These are phyloP conservation scores for Petasospora rhodanensis DNA, from an alignment of 1,139 yeast genomes.

Conservation along the genomic window DNA sequence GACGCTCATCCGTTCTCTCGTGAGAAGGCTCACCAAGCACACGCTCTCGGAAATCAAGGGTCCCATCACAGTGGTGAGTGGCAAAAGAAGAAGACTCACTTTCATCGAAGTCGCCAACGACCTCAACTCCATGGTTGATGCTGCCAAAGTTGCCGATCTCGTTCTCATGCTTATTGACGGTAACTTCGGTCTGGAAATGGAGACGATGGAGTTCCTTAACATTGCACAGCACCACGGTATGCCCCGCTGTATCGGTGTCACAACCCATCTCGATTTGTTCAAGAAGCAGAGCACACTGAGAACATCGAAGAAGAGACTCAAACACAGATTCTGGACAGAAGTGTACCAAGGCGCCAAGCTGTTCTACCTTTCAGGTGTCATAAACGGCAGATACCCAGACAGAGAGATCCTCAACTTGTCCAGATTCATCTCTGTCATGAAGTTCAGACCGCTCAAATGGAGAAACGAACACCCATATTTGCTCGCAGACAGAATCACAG, in stretches of 20 bases:
- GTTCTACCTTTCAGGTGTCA: constrained; percentile 90
- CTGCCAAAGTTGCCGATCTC: constrained; percentile 92
- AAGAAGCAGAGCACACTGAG: constrained; percentile 85
- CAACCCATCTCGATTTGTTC: constrained; percentile 93
- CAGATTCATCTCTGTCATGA: constrained; percentile 94
- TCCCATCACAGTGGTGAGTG: constrained; percentile 96
- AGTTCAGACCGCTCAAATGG: constrained; percentile 97
- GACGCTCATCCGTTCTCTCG: constrained; percentile 84
- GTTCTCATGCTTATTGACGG: constrained; percentile 91
- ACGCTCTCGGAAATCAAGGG: constrained; percentile 84
- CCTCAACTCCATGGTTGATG: constrained; percentile 91
- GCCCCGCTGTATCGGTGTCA: constrained; percentile 94
- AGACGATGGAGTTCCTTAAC: constrained; percentile 97
- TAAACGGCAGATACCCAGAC: constrained; percentile 97
- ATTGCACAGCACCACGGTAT: constrained; percentile 97
- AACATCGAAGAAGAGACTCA: constrained; percentile 86
- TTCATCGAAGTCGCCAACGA: constrained; percentile 93
- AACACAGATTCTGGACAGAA: constrained; percentile 98
- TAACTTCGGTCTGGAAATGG: constrained; percentile 98
- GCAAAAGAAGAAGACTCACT: constrained; percentile 88
- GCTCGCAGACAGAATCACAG: constrained; percentile 90
- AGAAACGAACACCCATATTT: constrained; percentile 96
- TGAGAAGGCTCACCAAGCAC: constrained; percentile 86
- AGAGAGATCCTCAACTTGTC: constrained; percentile 89
- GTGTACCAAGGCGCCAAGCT: constrained; percentile 97